Evolutionary conservation across 208 protist genomes (phyloP).

Genomic region (Leishmania aethiopica): DNA sequence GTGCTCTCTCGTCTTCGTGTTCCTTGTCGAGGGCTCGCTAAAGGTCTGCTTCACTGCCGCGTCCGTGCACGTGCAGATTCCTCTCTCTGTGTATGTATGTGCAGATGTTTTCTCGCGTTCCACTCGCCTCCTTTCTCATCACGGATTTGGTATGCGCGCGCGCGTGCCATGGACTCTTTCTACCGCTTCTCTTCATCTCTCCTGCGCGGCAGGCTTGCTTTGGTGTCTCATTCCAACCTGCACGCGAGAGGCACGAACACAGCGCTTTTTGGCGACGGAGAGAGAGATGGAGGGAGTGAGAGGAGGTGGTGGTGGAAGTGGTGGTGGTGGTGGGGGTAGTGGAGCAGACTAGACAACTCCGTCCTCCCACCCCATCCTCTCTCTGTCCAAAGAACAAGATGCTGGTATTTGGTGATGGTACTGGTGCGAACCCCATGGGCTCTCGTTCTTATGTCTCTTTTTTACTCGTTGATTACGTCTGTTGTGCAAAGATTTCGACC

Average conservation of each 20-base stretch:
- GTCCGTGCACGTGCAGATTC: not conserved
- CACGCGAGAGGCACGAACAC: not conserved
- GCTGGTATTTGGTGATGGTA: not conserved
- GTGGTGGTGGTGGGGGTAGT: no score
- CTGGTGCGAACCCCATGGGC: not conserved
- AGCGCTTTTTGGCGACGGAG: not conserved
- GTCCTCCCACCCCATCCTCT: no score
- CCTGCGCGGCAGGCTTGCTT: not conserved
- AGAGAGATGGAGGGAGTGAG: not conserved
- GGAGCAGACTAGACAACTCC: no score
- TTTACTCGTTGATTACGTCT: not conserved
- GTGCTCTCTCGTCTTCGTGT: no score
- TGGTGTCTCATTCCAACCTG: not conserved
- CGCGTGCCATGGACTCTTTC: no score
- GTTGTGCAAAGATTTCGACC: not conserved
- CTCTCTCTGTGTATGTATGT: not conserved
- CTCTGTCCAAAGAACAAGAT: not conserved
- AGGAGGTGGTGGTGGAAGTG: not conserved
- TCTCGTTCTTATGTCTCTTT: not conserved
- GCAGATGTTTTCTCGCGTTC: not conserved
- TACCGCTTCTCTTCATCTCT: no score
- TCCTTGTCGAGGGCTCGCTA: no score
- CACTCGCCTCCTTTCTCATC: conserved; percentile 11
- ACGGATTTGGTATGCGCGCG: not conserved
- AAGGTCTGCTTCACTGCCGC: no score